A percentile compares a stretch with the other conserved stretches of the same genome.
Evolutionary conservation across 1,139 yeast genomes (phyloP).

Genomic region (Geotrichum histeridarum): DNA sequence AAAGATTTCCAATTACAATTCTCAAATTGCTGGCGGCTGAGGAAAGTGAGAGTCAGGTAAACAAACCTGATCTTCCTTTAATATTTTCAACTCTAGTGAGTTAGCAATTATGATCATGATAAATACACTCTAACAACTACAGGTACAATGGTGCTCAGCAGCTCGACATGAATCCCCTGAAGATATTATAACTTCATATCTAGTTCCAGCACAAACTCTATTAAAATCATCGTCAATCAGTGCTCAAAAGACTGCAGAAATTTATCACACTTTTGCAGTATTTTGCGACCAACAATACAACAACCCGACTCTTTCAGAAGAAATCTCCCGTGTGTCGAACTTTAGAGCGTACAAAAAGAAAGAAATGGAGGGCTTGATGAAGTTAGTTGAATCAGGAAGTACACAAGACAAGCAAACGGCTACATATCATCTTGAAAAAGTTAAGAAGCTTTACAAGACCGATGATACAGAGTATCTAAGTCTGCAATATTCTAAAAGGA

Average conservation of each 20-base stretch:
- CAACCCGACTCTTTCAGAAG: conserved; percentile 43
- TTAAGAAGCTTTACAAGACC: conserved; percentile 43
- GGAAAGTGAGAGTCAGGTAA: neutral
- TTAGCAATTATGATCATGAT: conserved; percentile 1
- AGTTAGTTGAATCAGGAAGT: conserved; percentile 29
- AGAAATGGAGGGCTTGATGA: conserved; percentile 42
- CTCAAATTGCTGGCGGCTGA: conserved; percentile 7
- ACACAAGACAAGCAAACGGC: conserved; percentile 25
- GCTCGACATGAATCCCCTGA: conserved; percentile 17
- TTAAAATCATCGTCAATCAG: conserved; percentile 24
- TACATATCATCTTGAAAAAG: conserved; percentile 35
- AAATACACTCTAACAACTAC: neutral
- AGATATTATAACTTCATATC: conserved; percentile 13
- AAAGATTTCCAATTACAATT: conserved; percentile 14
- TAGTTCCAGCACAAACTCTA: conserved; percentile 18
- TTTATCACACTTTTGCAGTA: conserved; percentile 58
- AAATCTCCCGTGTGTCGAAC: conserved; percentile 42
- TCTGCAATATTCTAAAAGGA: conserved; percentile 39
- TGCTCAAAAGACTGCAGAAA: conserved; percentile 37
- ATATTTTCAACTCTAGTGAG: conserved; percentile 15
- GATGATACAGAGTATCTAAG: conserved; percentile 48
- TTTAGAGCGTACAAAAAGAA: conserved; percentile 43
- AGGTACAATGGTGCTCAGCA: conserved; percentile 19
- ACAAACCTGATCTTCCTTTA: conserved; percentile 11
- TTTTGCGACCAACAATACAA: conserved; percentile 70